Base-by-base conservation (phyloP, 2,329 filamentous ascomycete species). In the Tolypocladium tropicale region DNA sequence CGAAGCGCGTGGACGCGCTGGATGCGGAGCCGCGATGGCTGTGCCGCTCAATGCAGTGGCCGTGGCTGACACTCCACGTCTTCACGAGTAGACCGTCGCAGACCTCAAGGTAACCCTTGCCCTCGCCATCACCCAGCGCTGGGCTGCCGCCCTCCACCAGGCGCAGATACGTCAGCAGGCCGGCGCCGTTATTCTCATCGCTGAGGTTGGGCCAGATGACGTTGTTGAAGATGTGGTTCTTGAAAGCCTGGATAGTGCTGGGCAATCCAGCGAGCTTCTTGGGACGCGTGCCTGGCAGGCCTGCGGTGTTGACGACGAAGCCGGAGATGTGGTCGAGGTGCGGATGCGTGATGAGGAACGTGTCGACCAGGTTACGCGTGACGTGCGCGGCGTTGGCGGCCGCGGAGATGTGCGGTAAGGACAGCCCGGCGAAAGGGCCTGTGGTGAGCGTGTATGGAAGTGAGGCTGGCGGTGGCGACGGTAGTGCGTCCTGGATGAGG, bases 201-300 rank as follows among this genome's bases (percentile, higher is more conserved):
- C 90, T 95, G 41, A 99, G 75, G 63, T 99, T 99, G 0, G 94
- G 94, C 94, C 94, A 99, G 55, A 97, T 95, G 57, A 96, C 77
- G 66, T 96, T 95, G 72, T 99, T 99, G 76, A 99, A 99, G 58
- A 99, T 90, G 71, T 99, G 92, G 0, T 79, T 84, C 69, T 96
- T 97, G 71, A 99, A 86, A 0, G 93, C 92, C 50, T 90, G 81
- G 53, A 99, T 92, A n/a, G 93, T 95, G 32, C 84, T 86, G 0
- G 92, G 90, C 4, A 97, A 75, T 0, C 89, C 93, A 1, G 93
- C 91, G 16, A 99, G 77, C 28, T 88, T 84, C 72, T 97, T 99
- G 0, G 91, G 90, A 32, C 86, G 83, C 2, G 87, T 83, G 33
- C 88, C 89, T 33, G 90, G 86, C 23, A 95, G 82, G 3, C 89